phyloP scores from a whole-genome alignment of 2,329 filamentous ascomycete species.

The Colletotrichum magnum region DNA sequence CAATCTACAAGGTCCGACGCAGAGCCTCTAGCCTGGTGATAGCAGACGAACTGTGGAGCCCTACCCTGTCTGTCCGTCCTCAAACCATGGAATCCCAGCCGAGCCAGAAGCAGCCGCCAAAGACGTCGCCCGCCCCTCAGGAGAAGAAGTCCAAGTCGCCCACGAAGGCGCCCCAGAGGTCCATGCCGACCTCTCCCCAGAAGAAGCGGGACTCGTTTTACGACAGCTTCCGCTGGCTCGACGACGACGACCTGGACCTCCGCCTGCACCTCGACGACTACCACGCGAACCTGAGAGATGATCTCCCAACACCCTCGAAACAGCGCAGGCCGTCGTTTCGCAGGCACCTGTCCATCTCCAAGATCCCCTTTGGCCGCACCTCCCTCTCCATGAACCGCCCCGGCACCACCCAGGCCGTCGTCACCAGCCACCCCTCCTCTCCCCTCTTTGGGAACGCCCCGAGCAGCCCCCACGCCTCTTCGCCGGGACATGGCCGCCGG shows the following conservation, averaged over 20 bases:
- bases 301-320: conserved; percentile 60
- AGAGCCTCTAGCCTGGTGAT: conserved; percentile 53
- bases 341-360: conserved; percentile 79
- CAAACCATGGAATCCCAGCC: conserved; percentile 47
- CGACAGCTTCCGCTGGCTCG: conserved; percentile 81
- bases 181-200: conserved; percentile 12
- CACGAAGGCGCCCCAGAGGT: conserved; percentile 24
- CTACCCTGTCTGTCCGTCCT: conserved; percentile 47
- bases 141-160: background rate
- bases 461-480: conserved; percentile 31
- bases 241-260: conserved; percentile 79
- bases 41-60: conserved; percentile 49
- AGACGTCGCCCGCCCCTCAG: conserved; percentile 32
- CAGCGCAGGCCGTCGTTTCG: conserved; percentile 74
- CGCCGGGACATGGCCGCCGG: conserved; percentile 57
- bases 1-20: conserved; percentile 63
- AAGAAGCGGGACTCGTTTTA: conserved; percentile 68
- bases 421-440: conserved; percentile 41
- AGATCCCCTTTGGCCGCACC: conserved; percentile 72
- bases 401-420: conserved; percentile 56
- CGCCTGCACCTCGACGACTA: conserved; percentile 79
- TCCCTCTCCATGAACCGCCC: conserved; percentile 66
- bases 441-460: conserved; percentile 45
- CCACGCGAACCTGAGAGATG: conserved; percentile 72
- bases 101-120: conserved; percentile 39